Base-by-base conservation (phyloP, 768 basidiomycete species). In the Scleroderma bovista region DNA sequence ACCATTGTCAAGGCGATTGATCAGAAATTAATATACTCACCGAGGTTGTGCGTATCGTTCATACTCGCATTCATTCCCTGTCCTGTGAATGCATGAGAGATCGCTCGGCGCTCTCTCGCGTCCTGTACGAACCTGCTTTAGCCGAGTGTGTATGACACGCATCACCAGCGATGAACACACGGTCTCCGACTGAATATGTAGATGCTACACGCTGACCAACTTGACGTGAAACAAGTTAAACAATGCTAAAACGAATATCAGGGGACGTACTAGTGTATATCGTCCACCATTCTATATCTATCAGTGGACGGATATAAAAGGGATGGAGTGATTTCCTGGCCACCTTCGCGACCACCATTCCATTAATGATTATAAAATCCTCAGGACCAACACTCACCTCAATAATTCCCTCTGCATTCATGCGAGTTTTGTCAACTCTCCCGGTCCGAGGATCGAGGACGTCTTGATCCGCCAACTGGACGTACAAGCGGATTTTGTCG, bases 41-140 rank as follows among this genome's bases (percentile, higher is more conserved):
- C 74, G 12, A 87, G 71, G 55, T 86, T 86, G 56, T 83, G 83
- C 12, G 78, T 73, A 57, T 85, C 84, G 39, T 77, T 79, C 79
- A 84, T 83, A 53, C 81, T 81, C 8, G 84, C 85, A 56, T 86
- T 86, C 84, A 86, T 83, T 11, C 84, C 86, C 61, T 88, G 86
- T 13, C 85, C 81, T 81, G n/a, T n/a, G 29, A 11, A 43, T n/a
- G 0, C 16, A 36, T 37, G 19, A 49, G 32, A 39, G 17, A 24
- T 40, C 15, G 13, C 19, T 29, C 15, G 34, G 24, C 34, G 26
- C 24, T 16, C 20, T 2, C 2, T 16, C 36, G 5, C 29, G 16
- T 39, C 9, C 46, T 1, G 2, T 7, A 43, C 69, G 38, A 40
- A 79, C 82, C 79, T 52, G 79, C 81, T 68, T 84, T 84, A 0